Evolutionary conservation across 768 basidiomycete species (phyloP).

Genomic region (Mycena pura): DNA sequence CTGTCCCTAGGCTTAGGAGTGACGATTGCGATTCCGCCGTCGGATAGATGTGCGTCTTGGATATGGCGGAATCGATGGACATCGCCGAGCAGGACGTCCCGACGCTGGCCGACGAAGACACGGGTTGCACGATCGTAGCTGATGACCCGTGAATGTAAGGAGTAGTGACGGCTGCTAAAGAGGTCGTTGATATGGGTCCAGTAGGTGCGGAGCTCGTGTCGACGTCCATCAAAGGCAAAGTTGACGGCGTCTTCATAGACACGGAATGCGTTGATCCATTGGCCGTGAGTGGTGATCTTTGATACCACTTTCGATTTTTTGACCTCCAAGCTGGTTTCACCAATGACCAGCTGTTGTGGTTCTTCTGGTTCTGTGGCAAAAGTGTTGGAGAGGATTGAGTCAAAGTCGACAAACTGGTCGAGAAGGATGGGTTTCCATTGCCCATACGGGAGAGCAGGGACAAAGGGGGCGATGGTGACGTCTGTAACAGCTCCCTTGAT

Average conservation of each 20-base stretch:
- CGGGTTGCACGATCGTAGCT: constrained; percentile 2
- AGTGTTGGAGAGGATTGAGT: background rate
- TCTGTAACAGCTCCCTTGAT: background rate
- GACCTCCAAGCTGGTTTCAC: constrained; percentile 7
- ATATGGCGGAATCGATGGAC: background rate
- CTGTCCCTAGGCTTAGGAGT: background rate
- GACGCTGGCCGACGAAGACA: constrained; percentile 2
- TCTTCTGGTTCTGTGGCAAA: constrained; percentile 6
- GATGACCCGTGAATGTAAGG: background rate
- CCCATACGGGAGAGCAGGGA: background rate
- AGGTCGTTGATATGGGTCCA: constrained; percentile 3
- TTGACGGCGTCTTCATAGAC: background rate
- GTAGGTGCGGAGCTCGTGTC: background rate
- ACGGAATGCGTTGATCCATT: constrained; percentile 9
- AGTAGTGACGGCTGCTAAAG: background rate
- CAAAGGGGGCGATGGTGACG: background rate
- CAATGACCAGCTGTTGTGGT: constrained; percentile 7
- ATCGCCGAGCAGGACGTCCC: background rate
- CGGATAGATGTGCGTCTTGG: background rate
- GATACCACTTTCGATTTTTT: constrained; percentile 17
- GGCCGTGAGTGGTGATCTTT: background rate
- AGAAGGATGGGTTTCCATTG: constrained; percentile 4
- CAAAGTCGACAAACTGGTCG: constrained; percentile 13
- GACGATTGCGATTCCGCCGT: background rate
- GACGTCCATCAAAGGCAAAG: background rate